phyloP scores from a whole-genome alignment of 441 rosid genomes.

The Gossypium gossypioides region DNA sequence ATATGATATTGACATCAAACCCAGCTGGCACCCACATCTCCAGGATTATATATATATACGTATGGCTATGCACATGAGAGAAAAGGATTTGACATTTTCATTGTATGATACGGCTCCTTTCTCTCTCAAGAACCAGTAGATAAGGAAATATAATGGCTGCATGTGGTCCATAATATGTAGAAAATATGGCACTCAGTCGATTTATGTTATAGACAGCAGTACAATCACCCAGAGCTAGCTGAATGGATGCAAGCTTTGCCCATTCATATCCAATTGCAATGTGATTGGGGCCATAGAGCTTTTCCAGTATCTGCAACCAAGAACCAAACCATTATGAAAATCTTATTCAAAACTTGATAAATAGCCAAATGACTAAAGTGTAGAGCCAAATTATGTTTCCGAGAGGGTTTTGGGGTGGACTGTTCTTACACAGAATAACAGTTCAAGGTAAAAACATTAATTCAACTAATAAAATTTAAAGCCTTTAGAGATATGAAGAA shows the following conservation, averaged over 20 bases:
- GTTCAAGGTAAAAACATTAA: background rate
- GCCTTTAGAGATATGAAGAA: too few relatives aligned
- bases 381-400: background rate
- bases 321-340: conserved; percentile 8
- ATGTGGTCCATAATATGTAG: conserved; percentile 49
- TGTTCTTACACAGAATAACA: background rate
- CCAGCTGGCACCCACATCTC: too few relatives aligned
- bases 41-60: too few relatives aligned
- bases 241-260: conserved; percentile 65
- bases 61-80: background rate
- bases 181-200: conserved; percentile 33
- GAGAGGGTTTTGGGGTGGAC: too few relatives aligned
- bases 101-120: background rate
- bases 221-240: conserved; percentile 35
- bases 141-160: conserved; percentile 35
- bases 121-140: conserved; percentile 34
- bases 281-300: conserved; percentile 48
- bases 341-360: background rate
- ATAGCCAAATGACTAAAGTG: background rate
- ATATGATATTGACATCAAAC: too few relatives aligned
- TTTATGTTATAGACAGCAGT: conserved; percentile 32
- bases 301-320: conserved; percentile 52
- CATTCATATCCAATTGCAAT: conserved; percentile 70
- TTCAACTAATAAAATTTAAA: too few relatives aligned
- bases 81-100: background rate